Evolutionary conservation across 805 yeast species (phyloP).

Genomic region (Pichia phayaonensis): DNA sequence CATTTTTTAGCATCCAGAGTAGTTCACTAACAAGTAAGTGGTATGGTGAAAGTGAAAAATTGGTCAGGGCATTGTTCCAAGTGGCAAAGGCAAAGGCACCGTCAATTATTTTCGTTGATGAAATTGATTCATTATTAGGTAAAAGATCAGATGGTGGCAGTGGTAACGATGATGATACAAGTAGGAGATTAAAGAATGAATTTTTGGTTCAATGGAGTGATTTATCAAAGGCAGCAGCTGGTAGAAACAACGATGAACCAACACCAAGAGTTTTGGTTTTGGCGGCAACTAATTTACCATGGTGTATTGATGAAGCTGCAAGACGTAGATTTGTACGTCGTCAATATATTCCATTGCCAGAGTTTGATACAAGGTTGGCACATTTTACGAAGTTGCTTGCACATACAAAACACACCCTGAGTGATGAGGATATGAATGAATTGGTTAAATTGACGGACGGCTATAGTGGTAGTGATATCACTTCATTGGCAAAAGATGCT

Average conservation of each 20-base stretch:
- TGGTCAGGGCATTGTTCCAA: conserved; percentile 81
- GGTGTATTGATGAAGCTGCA: conserved; percentile 98
- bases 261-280: conserved; percentile 73
- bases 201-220: conserved; percentile 94
- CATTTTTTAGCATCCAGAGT: conserved; percentile 87
- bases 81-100: conserved; percentile 85
- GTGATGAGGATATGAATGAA: conserved; percentile 52
- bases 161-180: conserved; percentile 60
- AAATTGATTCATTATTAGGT: conserved; percentile 84
- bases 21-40: conserved; percentile 83
- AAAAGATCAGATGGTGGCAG: conserved; percentile 58
- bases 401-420: conserved; percentile 64
- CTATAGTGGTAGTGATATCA: conserved; percentile 88
- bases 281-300: conserved; percentile 94
- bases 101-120: conserved; percentile 90
- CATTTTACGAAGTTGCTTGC: conserved; percentile 63
- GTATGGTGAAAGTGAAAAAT: conserved; percentile 89
- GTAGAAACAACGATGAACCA: conserved; percentile 45
- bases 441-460: conserved; percentile 53
- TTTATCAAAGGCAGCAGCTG: conserved; percentile 80
- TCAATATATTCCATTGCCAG: conserved; percentile 92
- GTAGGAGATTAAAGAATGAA: conserved; percentile 86
- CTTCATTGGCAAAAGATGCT: conserved; percentile 91
- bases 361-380: conserved; percentile 64
- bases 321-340: conserved; percentile 86